phyloP scores from a whole-genome alignment of 495 filamentous ascomycete genomes.

The Tuber aestivum region DNA sequence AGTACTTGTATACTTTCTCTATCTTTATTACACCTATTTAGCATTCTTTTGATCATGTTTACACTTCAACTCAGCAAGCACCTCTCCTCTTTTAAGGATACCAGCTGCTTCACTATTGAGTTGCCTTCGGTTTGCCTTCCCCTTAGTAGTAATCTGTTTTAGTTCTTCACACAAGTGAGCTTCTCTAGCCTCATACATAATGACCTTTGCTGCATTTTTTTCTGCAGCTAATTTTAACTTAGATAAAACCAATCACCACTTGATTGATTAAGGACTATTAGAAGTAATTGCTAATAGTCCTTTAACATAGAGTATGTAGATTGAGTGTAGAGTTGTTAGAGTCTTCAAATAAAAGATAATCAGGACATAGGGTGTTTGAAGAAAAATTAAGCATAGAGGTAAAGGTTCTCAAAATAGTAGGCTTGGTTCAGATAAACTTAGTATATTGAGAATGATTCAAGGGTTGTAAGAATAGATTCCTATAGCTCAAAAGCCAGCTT shows the following conservation, averaged over 20 bases:
- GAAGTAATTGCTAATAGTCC: background rate
- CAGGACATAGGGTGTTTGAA: background rate
- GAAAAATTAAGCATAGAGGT: background rate
- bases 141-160: background rate
- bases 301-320: background rate
- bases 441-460: background rate
- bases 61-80: constrained; percentile 7
- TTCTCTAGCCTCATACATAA: constrained; percentile 8
- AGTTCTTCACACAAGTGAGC: constrained; percentile 2
- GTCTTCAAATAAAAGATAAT: background rate
- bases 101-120: constrained; percentile 9
- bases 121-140: background rate
- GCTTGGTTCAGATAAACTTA: background rate
- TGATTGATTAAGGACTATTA: background rate
- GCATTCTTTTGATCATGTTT: constrained; percentile 3
- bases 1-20: background rate
- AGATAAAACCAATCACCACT: background rate
- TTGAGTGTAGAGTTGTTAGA: background rate
- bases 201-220: constrained; percentile 1
- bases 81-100: constrained; percentile 2
- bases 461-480: constrained; percentile 5
- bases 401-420: too few relatives aligned
- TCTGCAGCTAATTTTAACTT: constrained; percentile 7
- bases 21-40: background rate
- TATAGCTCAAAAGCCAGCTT: background rate